Evolutionary conservation across 2,329 filamentous ascomycete genomes (phyloP), one percentile per base, ranked within the genome.

Genomic region (Domatiomyces catenatus): DNA sequence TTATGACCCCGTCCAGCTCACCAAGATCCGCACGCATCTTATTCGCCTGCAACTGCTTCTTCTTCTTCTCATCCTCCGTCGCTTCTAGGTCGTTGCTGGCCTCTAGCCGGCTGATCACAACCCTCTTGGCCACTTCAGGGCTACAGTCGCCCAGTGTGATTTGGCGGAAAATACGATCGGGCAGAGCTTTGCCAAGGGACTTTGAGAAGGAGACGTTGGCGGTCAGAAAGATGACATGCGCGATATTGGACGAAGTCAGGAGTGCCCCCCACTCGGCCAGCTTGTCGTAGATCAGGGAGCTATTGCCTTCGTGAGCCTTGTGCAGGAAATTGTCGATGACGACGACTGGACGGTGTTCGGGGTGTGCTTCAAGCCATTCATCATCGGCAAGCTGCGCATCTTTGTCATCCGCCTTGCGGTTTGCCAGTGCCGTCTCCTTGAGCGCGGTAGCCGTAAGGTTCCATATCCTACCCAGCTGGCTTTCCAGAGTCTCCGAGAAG

Each of bases 201-300:
- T 96, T 96, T 47, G 84, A 83, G 67, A 87, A 94, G 0, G 87
- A 86, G 1, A 87, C 78, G 56, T 96, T 90, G 51, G 84, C 87
- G 0, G 90, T 95, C 39, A 98, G 72, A 72, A 96, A 94, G 51
- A 98, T 82, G 51, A 96, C 88, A 65, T 96, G 92, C 0, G 90
- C 90, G 44, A 94, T 76, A 57, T 95, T 94, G 48, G 83, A 82
- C 45, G 86, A 86, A 0, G 92, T 89, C 24, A 95, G 70, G 1
- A 80, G 74, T 3, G 92, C 88, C 1, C 89, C 88, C 86, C 90
- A 96, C 62, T 95, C 87, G 0, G 88, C 81, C 47, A 90, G 73
- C 63, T 86, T 87, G 56, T 89, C 83, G 54, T 77, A 70, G 52
- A 86, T 85, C 18, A 89, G 73, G 36, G 51, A 52, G n/a, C 82